Conservation (phyloP, 345 rosid species). For the Kernera saxatilis region DNA sequence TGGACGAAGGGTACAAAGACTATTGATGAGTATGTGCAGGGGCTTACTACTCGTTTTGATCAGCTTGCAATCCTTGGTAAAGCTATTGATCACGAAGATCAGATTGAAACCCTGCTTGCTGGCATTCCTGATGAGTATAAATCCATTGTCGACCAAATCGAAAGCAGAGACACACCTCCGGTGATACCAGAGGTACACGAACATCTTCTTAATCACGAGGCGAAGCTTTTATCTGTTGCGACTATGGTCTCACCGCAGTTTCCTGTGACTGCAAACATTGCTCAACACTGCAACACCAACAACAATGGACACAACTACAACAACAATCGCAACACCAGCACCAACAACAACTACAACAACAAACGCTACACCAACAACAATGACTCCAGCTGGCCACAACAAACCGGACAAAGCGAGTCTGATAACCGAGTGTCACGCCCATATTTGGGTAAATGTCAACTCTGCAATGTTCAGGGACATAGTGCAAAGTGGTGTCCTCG, state of each 20-base stretch:
- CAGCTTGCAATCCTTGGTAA: neutral
- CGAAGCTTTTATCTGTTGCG: neutral
- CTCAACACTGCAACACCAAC: no score
- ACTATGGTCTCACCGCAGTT: no score
- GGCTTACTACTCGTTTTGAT: neutral
- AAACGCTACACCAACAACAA: neutral
- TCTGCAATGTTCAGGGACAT: neutral
- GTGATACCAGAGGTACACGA: neutral
- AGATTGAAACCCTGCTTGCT: neutral
- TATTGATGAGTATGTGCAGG: neutral
- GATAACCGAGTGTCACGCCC: neutral
- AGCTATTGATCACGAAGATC: neutral
- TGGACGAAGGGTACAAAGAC: neutral
- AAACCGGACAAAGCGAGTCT: neutral
- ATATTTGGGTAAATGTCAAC: neutral
- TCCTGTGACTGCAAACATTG: no score
- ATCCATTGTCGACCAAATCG: neutral
- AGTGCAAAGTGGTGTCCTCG: neutral
- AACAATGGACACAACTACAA: neutral
- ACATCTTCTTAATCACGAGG: neutral
- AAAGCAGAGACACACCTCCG: neutral
- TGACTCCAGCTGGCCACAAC: neutral
- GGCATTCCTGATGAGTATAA: neutral
- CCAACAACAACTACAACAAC: neutral
- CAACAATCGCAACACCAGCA: neutral